Conservation (phyloP, 352 stramenopile genomes). For the Poterioochromonas sp. region DNA sequence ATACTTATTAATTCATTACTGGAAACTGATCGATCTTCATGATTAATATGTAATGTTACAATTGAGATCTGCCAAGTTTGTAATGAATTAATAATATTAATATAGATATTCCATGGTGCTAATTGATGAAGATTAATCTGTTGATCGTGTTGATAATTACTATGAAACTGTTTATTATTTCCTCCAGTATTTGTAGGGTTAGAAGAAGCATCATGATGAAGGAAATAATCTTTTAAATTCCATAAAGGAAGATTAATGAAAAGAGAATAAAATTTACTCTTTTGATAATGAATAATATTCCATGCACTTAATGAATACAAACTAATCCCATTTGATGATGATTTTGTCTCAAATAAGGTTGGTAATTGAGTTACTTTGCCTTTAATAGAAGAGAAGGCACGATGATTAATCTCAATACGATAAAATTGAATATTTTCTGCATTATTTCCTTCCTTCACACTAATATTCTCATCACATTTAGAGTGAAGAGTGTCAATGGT, state of each 20-base stretch:
- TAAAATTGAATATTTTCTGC: neutral
- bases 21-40: neutral
- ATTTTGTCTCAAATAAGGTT: neutral
- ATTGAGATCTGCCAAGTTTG: neutral
- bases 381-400: neutral
- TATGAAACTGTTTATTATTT: neutral
- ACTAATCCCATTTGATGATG: slow-evolving; percentile 1
- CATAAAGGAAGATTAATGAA: neutral
- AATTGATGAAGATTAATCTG: neutral
- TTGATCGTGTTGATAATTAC: neutral
- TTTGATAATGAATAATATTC: neutral
- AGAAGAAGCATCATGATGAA: neutral
- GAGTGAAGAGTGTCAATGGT: no score
- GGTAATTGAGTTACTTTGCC: neutral
- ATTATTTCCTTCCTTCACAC: neutral
- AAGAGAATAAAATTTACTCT: neutral
- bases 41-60: neutral
- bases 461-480: no score
- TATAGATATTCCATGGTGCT: neutral
- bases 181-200: neutral
- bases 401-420: neutral
- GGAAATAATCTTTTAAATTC: neutral
- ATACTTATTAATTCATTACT: neutral
- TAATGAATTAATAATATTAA: neutral
- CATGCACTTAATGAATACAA: neutral